Evolutionary conservation across 306 rosid genomes (phyloP).

Genomic region (Luffa acutangula): DNA sequence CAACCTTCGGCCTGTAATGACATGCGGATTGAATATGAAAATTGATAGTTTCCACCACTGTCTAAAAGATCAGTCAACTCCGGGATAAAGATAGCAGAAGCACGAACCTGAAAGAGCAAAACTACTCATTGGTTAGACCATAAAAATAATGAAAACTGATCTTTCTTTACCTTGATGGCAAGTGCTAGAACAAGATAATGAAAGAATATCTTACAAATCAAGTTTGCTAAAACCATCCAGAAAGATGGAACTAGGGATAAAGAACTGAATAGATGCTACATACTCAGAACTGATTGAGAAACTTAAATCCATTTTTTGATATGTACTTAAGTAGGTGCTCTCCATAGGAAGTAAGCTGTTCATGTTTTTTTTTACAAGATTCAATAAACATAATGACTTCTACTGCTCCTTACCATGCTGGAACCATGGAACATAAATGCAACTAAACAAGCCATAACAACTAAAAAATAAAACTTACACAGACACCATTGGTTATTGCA

Average conservation of each 20-base stretch:
- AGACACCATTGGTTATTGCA: slow-evolving; percentile 66
- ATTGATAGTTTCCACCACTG: slow-evolving; percentile 26
- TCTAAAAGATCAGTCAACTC: slow-evolving; percentile 34
- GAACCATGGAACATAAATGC: slow-evolving; percentile 4
- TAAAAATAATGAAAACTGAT: neutral
- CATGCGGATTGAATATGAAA: slow-evolving; percentile 75
- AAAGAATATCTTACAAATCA: neutral
- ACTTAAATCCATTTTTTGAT: neutral
- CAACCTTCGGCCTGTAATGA: slow-evolving; percentile 69
- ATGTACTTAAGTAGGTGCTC: neutral
- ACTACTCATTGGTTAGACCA: neutral
- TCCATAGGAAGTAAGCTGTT: neutral
- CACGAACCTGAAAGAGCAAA: slow-evolving; percentile 44
- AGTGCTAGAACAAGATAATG: neutral
- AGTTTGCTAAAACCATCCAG: neutral
- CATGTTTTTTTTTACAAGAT: neutral
- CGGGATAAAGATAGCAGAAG: slow-evolving; percentile 67
- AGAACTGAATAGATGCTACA: neutral
- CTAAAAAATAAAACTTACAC: slow-evolving; percentile 32
- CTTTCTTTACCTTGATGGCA: neutral
- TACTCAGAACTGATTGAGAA: neutral
- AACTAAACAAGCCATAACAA: neutral
- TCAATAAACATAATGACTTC: neutral
- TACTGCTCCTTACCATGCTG: neutral
- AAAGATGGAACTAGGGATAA: neutral